Base-by-base conservation (phyloP, 805 yeast species). In the Saturnispora saitoi region DNA sequence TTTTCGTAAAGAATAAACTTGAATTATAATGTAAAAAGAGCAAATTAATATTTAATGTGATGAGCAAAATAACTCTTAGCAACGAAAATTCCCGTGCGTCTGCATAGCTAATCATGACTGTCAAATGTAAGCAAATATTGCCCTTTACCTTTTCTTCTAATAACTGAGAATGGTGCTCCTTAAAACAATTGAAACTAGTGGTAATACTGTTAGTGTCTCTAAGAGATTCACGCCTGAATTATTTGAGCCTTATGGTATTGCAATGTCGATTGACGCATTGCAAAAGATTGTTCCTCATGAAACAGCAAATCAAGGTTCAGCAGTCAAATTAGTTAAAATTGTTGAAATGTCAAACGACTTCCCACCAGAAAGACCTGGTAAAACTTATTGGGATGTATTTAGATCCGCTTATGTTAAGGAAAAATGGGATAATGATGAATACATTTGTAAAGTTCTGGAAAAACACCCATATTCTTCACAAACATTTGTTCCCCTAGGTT, bases 251-350 rank as follows among this genome's bases (percentile, higher is more conserved):
- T 89, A 72, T 61, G 97, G 97, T 1, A 78, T 83, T 0, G 80
- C 86, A 10, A 77, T 89, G 39, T 83, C 93, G 26, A 86, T 95
- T 3, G 77, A 76, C 51, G 85, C 87, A 57, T 95, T 86, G 63
- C 70, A 86, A 28, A 60, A 65, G 32, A 59, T 73, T 1, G 67
- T 72, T 44, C 59, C 64, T 34, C 62, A 72, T 30, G 61, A 75
- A 4, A 66, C 75, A 19, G 97, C 96, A 4, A 90, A 90, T 66
- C 89, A 90, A 60, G 97, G 97, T n/a, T 90, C 97, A 2, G 97
- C 97, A 1, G 70, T 76, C 4, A 90, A 90, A 58, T 63, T 87
- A 42, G 78, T 77, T 53, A 73, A 81, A 52, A 93, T 89, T 4
- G 80, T 93, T 1, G 83, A 87, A 2, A 70, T 85, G 3, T 66